phyloP scores from a whole-genome alignment of 106 monocot species.

The Dendrobium chrysotoxum region DNA sequence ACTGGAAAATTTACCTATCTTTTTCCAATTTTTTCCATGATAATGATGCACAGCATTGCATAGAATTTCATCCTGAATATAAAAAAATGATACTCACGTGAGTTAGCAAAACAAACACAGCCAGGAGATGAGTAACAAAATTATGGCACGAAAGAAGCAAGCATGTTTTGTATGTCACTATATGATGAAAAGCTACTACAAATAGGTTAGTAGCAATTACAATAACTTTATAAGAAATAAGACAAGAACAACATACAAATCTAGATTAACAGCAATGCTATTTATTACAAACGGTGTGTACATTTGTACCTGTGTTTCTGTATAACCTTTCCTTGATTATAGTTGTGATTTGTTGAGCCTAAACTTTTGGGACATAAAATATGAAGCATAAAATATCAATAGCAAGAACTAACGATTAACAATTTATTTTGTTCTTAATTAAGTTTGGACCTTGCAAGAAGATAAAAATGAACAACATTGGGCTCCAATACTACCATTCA shows the following conservation, averaged over 20 bases:
- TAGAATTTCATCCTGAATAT: constrained; percentile 7
- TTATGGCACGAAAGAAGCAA: background rate
- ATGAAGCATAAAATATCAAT: background rate
- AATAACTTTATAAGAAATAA: background rate
- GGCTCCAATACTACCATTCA: background rate
- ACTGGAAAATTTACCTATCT: background rate
- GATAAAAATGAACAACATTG: background rate
- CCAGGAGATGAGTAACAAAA: background rate
- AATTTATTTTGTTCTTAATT: background rate
- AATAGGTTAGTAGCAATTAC: background rate
- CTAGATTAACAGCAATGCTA: background rate
- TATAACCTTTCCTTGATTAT: background rate
- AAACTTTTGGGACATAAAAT: background rate
- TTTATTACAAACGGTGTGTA: background rate
- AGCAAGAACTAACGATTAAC: background rate
- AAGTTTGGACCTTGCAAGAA: background rate
- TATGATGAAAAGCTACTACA: too few species aligned
- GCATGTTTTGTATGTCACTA: background rate
- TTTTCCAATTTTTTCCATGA: constrained; percentile 13
- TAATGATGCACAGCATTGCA: constrained; percentile 9
- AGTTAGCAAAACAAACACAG: constrained; percentile 1
- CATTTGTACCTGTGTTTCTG: background rate
- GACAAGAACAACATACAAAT: background rate
- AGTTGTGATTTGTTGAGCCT: background rate
- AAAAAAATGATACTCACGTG: background rate